Percentiles rank a stretch among this genome's conserved stretches.
phyloP scores from a whole-genome alignment of 164 flowering plant species.

The Magnolia officinalis region DNA sequence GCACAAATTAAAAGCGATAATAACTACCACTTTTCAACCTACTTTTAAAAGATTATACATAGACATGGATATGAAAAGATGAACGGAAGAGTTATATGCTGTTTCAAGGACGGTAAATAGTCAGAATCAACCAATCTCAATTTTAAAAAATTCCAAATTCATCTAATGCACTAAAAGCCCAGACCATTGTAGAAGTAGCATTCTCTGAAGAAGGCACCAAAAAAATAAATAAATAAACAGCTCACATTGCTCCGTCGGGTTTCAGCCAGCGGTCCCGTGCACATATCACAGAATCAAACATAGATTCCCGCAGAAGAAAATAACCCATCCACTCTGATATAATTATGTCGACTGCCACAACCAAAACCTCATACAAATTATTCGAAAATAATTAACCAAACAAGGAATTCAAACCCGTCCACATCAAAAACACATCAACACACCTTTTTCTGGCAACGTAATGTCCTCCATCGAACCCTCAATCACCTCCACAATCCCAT shows the following conservation, averaged over 20 bases:
- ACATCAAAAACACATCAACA: neutral
- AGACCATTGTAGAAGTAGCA: neutral
- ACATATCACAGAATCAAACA: conserved; percentile 96
- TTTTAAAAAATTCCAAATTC: no score
- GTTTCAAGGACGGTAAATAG: no score
- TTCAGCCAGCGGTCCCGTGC: conserved; percentile 98
- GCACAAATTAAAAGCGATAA: no score
- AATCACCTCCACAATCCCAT: conserved; percentile 79
- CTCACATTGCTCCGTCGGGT: conserved; percentile 86
- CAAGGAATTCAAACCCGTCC: neutral
- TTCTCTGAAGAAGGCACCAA: neutral
- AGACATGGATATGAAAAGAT: no score
- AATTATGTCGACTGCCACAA: conserved; percentile 79
- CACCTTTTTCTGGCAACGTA: conserved; percentile 85
- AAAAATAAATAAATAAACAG: neutral
- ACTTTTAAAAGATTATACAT: no score
- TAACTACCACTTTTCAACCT: no score
- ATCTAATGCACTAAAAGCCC: no score
- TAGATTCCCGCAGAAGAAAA: conserved; percentile 94
- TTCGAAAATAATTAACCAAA: neutral
- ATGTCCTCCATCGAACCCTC: conserved; percentile 91
- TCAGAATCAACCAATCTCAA: no score
- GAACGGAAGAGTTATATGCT: no score
- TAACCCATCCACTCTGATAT: conserved; percentile 99
- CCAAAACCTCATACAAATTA: conserved; percentile 2